Percentiles rank a stretch among this genome's conserved stretches.
These are phyloP conservation scores for Biscogniauxia marginata DNA, from an alignment of 2,329 filamentous ascomycete genomes.

Conservation along the genomic window DNA sequence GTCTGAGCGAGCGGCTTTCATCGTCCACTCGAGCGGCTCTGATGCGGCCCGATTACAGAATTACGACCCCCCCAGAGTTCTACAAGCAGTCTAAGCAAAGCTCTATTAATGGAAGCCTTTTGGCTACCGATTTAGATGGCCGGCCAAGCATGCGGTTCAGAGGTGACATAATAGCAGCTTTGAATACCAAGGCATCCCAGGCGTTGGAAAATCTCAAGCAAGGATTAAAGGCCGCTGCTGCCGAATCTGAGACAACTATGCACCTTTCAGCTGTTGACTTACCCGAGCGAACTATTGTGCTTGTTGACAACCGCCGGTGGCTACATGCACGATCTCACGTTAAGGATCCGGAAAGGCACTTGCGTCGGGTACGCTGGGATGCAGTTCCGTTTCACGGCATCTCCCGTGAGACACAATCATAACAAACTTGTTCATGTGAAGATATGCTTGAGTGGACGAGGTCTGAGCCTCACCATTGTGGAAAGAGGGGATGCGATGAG, in stretches of 20 bases:
- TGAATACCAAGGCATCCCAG: conserved; percentile 19
- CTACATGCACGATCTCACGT: conserved; percentile 34
- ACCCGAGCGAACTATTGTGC: conserved; percentile 28
- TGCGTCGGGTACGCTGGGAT: conserved; percentile 37
- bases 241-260: conserved; percentile 13
- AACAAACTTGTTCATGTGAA: too few species aligned
- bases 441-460: too few species aligned
- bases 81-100: neutral
- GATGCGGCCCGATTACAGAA: conserved; percentile 5
- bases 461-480: too few species aligned
- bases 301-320: conserved; percentile 37
- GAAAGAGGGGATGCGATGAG: too few species aligned
- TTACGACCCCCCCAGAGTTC: conserved; percentile 6
- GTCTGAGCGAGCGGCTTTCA: conserved; percentile 2
- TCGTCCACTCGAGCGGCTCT: neutral
- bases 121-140: neutral
- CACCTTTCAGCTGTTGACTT: conserved; percentile 29
- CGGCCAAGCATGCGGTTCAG: conserved; percentile 29
- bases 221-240: conserved; percentile 14
- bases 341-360: conserved; percentile 34
- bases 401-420: too few species aligned
- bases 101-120: neutral
- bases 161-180: conserved; percentile 31
- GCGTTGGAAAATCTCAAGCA: conserved; percentile 29
- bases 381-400: conserved; percentile 24